phyloP scores from a whole-genome alignment of 352 stramenopile genomes.

The Phytophthora sojae region DNA sequence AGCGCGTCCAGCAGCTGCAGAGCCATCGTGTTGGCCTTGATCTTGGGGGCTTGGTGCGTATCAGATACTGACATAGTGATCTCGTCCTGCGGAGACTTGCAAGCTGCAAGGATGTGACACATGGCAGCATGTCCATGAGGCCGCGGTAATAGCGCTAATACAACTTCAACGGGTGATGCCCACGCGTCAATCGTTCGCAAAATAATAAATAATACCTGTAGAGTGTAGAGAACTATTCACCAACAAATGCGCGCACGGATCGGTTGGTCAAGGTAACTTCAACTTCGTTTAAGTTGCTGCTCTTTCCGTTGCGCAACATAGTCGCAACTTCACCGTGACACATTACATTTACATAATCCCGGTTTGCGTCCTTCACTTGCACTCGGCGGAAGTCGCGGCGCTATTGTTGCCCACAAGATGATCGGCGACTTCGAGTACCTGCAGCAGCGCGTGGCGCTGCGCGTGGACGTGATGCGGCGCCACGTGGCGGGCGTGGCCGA shows the following conservation, averaged over 20 bases:
- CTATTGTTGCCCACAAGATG: slow-evolving; percentile 39
- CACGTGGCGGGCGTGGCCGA: slow-evolving; percentile 70
- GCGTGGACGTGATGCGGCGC: slow-evolving; percentile 77
- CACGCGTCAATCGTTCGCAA: not conserved
- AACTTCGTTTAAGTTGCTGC: not conserved
- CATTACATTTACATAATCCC: too few relatives aligned
- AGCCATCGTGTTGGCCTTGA: not conserved
- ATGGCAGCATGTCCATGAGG: slow-evolving; percentile 18
- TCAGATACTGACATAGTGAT: not conserved
- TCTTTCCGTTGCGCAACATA: slow-evolving; percentile 5
- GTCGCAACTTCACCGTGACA: too few relatives aligned
- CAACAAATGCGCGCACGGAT: too few relatives aligned
- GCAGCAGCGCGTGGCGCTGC: slow-evolving; percentile 82
- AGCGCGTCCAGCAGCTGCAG: slow-evolving; percentile 3
- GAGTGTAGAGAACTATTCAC: not conserved
- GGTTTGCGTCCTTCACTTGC: too few relatives aligned
- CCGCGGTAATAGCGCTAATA: not conserved
- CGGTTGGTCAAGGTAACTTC: slow-evolving; percentile 6
- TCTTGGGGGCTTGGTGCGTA: not conserved
- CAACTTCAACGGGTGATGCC: slow-evolving; percentile 16
- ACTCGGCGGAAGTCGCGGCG: too few relatives aligned
- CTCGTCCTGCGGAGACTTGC: not conserved
- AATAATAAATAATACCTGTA: too few relatives aligned
- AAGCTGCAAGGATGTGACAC: slow-evolving; percentile 12
- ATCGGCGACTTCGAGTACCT: slow-evolving; percentile 89